These are phyloP conservation scores for Fusarium sp. DNA, from an alignment of 2,329 filamentous ascomycete species.

Conservation along the genomic window DNA sequence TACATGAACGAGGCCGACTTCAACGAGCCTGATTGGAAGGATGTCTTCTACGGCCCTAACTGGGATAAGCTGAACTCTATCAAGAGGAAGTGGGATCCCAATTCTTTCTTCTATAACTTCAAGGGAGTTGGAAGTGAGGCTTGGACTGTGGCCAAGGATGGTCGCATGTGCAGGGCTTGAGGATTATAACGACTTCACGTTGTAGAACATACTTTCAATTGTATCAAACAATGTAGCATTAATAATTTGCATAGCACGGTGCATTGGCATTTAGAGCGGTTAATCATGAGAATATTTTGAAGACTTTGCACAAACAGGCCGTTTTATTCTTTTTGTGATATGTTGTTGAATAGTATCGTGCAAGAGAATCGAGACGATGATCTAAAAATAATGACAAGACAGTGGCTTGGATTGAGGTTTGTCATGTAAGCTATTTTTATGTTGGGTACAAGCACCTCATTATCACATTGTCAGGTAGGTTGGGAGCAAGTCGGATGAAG, in stretches of 20 bases:
- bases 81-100: slow-evolving; percentile 65
- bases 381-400: fast-evolving
- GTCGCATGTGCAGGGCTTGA: slow-evolving; percentile 33
- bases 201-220: background rate
- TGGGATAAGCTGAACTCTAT: slow-evolving; percentile 57
- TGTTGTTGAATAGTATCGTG: background rate
- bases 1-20: slow-evolving; percentile 67
- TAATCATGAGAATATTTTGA: background rate
- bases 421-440: background rate
- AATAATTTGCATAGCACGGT: background rate
- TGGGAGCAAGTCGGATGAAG: background rate
- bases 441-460: fast-evolving
- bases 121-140: slow-evolving; percentile 65
- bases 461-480: background rate
- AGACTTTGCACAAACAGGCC: background rate
- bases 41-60: slow-evolving; percentile 61
- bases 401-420: background rate
- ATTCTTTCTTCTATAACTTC: slow-evolving; percentile 59
- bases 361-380: too few species aligned
- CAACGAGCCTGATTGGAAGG: slow-evolving; percentile 57
- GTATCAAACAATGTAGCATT: background rate
- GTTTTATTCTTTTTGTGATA: too few species aligned
- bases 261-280: background rate
- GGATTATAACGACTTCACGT: background rate
- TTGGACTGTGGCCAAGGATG: slow-evolving; percentile 52